A percentile compares a stretch with the other conserved stretches of the same genome.
Conservation (phyloP, 306 rosid genomes). For the Fagus sylvatica region DNA sequence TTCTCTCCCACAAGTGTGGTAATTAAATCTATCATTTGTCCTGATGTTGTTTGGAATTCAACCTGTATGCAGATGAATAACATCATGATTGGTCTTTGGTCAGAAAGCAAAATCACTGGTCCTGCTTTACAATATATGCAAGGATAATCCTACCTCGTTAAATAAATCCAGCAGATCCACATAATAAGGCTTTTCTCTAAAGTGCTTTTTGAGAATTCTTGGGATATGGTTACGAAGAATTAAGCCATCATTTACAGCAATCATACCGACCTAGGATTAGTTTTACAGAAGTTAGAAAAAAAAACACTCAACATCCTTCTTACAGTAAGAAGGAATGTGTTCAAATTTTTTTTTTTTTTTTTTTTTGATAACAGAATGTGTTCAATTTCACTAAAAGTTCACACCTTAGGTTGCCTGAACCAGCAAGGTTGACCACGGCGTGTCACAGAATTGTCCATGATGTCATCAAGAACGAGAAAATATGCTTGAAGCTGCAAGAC, state of each 20-base stretch:
- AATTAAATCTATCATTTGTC: conserved; percentile 96
- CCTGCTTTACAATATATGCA: background rate
- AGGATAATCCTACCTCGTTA: conserved; percentile 62
- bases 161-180: conserved; percentile 87
- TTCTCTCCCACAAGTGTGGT: conserved; percentile 91
- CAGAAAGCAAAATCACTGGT: background rate
- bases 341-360: background rate
- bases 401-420: conserved; percentile 60
- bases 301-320: background rate
- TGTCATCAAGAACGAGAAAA: conserved; percentile 66
- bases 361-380: background rate
- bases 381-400: conserved; percentile 8
- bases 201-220: conserved; percentile 77
- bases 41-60: conserved; percentile 91
- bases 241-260: conserved; percentile 83
- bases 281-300: conserved; percentile 15
- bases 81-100: background rate
- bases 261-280: conserved; percentile 67
- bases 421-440: conserved; percentile 66
- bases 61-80: conserved; percentile 46
- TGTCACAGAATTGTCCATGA: conserved; percentile 55
- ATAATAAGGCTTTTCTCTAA: conserved; percentile 74
- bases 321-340: background rate
- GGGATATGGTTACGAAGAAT: conserved; percentile 76
- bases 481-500: conserved; percentile 64